Evolutionary conservation across 1,284 basidiomycete genomes (phyloP), one percentile per base, ranked within the genome.

Genomic region (Rhodotorula sp.): DNA sequence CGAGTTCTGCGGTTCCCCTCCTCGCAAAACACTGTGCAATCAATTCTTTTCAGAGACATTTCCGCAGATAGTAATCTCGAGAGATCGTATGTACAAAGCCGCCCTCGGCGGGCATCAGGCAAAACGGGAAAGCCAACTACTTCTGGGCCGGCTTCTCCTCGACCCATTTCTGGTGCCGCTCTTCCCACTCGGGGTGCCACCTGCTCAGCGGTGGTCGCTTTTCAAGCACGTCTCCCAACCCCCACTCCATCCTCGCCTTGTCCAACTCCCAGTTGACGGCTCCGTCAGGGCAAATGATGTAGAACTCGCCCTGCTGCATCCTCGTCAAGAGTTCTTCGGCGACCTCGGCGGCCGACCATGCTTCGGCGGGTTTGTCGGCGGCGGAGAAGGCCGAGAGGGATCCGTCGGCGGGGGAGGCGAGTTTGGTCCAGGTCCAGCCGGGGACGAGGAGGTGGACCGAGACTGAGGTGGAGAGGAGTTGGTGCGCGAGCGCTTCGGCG

Each of bases 261-360:
- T 79, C 78, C 29, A 77, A 59, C 46, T 62, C 63, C 58, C 63
- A 69, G 21, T 23, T 60, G 57, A 62, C 39, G n/a, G 56, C 54
- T 43, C 47, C 77, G 59, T 77, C 78, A 14, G 75, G 76, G 60
- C 78, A 78, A 20, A 79, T 72, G 61, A 79, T 74, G 70, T 79
- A 73, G 39, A 74, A 73, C 52, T 70, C 70, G 64, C 74, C 68
- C 16, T 18, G 18, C 12, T 29, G 31, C 47, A 78, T 57, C 16
- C 75, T 57, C 18, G 68, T 62, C 23, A 78, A 63, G n/a, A 77
- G 62, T 49, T 77, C 74, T 48, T 77, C 77, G 26, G 77, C 77
- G 29, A 77, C 77, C 52, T 79, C 67, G 3, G 49, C 57, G 1
- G 67, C 62, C 3, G 71, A 70, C 78, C 78, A 79, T 0, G 78